phyloP scores from a whole-genome alignment of 768 basidiomycete genomes.

The Rhizopogon vulgaris region DNA sequence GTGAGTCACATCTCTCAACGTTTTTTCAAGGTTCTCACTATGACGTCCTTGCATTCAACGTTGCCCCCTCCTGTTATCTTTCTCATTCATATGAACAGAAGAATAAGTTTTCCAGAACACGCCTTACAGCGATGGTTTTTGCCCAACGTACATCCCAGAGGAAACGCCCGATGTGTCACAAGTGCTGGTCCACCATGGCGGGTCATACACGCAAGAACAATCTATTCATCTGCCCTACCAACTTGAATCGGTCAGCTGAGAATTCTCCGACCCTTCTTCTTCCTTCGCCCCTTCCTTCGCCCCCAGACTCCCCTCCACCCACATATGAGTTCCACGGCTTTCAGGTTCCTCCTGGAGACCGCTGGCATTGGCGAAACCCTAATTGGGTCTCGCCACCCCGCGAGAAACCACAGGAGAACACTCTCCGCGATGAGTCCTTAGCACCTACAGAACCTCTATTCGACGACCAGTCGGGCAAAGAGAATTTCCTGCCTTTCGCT shows the following conservation, averaged over 20 bases:
- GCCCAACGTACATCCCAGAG: constrained; percentile 8
- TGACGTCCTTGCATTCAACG: background rate
- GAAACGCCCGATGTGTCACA: constrained; percentile 30
- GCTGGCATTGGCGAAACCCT: constrained; percentile 30
- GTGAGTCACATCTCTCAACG: constrained; percentile 13
- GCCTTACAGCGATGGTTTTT: background rate
- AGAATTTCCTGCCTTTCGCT: background rate
- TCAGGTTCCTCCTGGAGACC: constrained; percentile 21
- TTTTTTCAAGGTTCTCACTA: constrained; percentile 1
- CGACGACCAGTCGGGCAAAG: constrained; percentile 10
- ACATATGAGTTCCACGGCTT: constrained; percentile 14
- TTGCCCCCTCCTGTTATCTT: background rate
- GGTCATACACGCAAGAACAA: constrained; percentile 28
- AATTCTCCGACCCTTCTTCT: constrained; percentile 10
- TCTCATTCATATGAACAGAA: constrained; percentile 3
- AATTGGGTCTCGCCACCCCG: constrained; percentile 28
- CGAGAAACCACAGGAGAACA: constrained; percentile 6
- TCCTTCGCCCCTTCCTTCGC: constrained; percentile 22
- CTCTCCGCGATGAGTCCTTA: constrained; percentile 12
- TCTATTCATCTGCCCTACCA: constrained; percentile 21
- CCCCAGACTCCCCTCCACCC: constrained; percentile 24
- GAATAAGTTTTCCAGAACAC: background rate
- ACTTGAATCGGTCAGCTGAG: constrained; percentile 10
- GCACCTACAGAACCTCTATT: constrained; percentile 25
- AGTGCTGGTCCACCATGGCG: constrained; percentile 26